Percentiles rank a stretch among this genome's conserved stretches.
Conservation (phyloP, 192 early-diverging fungal species). For the Gamsiella multidivaricata region DNA sequence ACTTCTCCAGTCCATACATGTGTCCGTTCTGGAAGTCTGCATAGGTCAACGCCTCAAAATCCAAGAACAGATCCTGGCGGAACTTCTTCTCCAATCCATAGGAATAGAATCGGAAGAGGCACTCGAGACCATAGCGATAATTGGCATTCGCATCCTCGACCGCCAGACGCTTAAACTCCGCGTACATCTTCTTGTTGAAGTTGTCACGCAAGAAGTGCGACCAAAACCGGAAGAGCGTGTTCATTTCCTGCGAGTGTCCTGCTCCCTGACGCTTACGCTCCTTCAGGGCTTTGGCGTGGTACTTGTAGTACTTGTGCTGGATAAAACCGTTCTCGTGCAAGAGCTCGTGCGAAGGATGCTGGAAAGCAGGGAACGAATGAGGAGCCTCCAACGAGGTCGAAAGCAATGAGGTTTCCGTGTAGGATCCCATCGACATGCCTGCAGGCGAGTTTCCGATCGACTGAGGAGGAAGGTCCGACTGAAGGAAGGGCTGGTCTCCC, state of each 20-base stretch:
- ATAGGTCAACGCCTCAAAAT: constrained; percentile 88
- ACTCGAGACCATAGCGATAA: constrained; percentile 97
- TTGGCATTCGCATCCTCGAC: constrained; percentile 87
- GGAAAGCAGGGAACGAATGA: constrained; percentile 69
- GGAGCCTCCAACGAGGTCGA: constrained; percentile 65
- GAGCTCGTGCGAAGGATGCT: constrained; percentile 94
- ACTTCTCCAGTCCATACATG: constrained; percentile 94
- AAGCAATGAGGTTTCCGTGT: constrained; percentile 32
- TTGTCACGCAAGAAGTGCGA: constrained; percentile 97
- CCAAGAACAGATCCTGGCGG: constrained; percentile 84
- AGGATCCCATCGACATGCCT: constrained; percentile 47
- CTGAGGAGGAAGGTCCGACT: constrained; percentile 47
- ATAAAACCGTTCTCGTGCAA: constrained; percentile 97
- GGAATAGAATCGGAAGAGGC: constrained; percentile 96
- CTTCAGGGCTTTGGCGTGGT: constrained; percentile 90
- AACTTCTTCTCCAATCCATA: constrained; percentile 94
- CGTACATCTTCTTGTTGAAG: constrained; percentile 94
- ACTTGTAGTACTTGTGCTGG: constrained; percentile 97
- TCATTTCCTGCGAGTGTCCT: constrained; percentile 96
- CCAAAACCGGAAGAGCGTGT: constrained; percentile 98
- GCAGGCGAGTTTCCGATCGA: constrained; percentile 48
- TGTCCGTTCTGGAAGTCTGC: constrained; percentile 79
- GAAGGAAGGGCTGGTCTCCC: constrained; percentile 71
- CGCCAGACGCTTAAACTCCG: constrained; percentile 90
- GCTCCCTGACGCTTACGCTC: constrained; percentile 92